Conservation (phyloP, 2,329 filamentous ascomycete genomes). For the Fusarium sp. region DNA sequence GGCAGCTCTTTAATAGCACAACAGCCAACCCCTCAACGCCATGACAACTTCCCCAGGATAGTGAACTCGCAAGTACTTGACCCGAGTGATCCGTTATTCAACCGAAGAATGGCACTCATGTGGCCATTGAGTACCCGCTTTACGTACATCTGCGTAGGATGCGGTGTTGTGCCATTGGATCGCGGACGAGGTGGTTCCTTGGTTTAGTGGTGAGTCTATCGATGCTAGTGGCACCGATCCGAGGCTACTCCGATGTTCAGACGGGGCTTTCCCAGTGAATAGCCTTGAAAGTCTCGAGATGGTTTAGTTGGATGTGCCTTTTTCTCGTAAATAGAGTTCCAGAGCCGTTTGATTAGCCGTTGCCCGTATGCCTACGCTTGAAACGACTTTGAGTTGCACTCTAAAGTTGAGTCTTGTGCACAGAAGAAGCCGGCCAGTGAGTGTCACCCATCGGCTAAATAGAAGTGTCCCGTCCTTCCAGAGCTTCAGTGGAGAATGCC, state of each 20-base stretch:
- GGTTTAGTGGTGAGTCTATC: conserved; percentile 7
- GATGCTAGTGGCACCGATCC: conserved; percentile 6
- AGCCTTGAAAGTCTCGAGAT: neutral
- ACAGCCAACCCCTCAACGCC: conserved; percentile 6
- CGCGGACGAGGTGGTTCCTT: conserved; percentile 16
- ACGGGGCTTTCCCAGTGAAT: conserved; percentile 20
- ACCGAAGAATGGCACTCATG: conserved; percentile 30
- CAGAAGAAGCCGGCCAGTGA: neutral
- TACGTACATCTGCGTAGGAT: conserved; percentile 19
- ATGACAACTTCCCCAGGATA: conserved; percentile 8
- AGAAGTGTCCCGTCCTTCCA: neutral
- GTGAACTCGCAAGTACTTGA: conserved; percentile 2
- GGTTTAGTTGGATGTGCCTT: neutral
- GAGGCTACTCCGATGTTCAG: conserved; percentile 27
- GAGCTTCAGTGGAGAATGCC: conserved; percentile 3
- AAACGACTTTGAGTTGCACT: neutral
- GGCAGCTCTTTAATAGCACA: conserved; percentile 36
- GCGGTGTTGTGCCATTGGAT: conserved; percentile 36
- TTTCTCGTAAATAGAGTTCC: neutral
- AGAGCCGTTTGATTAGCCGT: neutral
- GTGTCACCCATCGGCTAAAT: conserved; percentile 3
- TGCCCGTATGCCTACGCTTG: neutral
- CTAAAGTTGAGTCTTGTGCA: neutral
- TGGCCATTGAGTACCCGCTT: conserved; percentile 34
- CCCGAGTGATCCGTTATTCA: conserved; percentile 30